A percentile compares a stretch with the other conserved stretches of the same genome.
Conservation (phyloP, 163 green algal species). For the Smithsoniella earleae region DNA sequence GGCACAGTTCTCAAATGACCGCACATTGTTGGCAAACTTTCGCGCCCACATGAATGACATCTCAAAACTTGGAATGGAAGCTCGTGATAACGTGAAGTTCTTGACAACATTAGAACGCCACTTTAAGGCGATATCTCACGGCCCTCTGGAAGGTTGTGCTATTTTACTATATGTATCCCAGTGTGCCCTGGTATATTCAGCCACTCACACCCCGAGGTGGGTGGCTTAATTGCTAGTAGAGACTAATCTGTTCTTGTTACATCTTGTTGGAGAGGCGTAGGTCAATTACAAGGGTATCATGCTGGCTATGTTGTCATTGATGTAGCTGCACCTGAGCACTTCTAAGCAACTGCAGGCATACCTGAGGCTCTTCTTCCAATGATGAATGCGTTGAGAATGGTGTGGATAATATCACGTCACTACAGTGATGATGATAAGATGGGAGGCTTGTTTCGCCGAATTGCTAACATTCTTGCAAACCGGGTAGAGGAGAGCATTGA, state of each 20-base stretch:
- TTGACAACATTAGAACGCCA: constrained; percentile 82
- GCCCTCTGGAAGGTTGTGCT: constrained; percentile 45
- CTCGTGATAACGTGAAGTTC: constrained; percentile 87
- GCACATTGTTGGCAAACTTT: constrained; percentile 58
- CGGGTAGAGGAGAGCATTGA: constrained; percentile 55
- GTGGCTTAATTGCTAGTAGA: too few relatives aligned
- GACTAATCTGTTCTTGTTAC: too few relatives aligned
- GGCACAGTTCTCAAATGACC: constrained; percentile 53
- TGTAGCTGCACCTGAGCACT: neutral
- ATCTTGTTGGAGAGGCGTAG: too few relatives aligned
- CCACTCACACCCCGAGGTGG: too few relatives aligned
- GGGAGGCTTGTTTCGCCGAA: constrained; percentile 72
- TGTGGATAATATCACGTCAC: constrained; percentile 84
- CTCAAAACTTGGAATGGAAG: constrained; percentile 64
- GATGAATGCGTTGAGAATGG: constrained; percentile 84
- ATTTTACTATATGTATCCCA: too few relatives aligned
- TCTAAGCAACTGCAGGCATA: constrained; percentile 41
- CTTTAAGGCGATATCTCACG: constrained; percentile 68
- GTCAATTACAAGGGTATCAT: too few relatives aligned
- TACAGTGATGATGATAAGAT: constrained; percentile 84
- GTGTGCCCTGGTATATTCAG: too few relatives aligned
- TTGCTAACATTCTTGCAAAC: constrained; percentile 60
- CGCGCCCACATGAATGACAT: constrained; percentile 54
- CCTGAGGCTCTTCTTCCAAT: constrained; percentile 72
- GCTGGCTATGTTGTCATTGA: too few relatives aligned